Percentiles rank a stretch among this genome's conserved stretches.
These are phyloP conservation scores for Talaromyces rugulosus DNA, from an alignment of 2,329 filamentous ascomycete species.

Conservation along the genomic window DNA sequence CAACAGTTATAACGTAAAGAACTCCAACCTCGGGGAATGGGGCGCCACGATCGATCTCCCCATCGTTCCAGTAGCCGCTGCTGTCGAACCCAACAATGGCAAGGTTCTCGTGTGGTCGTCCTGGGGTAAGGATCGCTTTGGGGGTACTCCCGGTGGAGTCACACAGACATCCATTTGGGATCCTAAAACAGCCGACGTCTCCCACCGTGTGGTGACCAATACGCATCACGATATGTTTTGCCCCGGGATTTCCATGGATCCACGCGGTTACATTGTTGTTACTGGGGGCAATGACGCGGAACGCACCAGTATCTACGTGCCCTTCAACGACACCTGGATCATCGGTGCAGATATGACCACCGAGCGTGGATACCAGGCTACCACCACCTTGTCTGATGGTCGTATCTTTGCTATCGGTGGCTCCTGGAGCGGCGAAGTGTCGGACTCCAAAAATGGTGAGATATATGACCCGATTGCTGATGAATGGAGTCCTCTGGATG, in stretches of 20 bases:
- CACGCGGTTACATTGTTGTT: constrained; percentile 48
- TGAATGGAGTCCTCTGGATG: constrained; percentile 44
- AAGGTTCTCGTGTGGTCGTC: constrained; percentile 18
- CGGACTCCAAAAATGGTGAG: constrained; percentile 54
- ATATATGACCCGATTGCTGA: constrained; percentile 45
- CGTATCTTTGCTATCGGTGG: constrained; percentile 57
- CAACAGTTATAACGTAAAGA: not conserved
- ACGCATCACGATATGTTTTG: constrained; percentile 27
- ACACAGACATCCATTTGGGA: constrained; percentile 18
- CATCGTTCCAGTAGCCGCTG: constrained; percentile 21
- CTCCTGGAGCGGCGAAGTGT: constrained; percentile 47
- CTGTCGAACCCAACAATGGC: constrained; percentile 15
- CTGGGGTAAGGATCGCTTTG: constrained; percentile 13
- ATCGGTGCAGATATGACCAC: constrained; percentile 42
- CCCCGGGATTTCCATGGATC: constrained; percentile 50
- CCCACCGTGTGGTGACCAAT: constrained; percentile 16
- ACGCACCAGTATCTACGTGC: constrained; percentile 48
- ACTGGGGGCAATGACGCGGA: constrained; percentile 50
- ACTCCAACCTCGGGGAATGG: constrained; percentile 19
- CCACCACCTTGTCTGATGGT: constrained; percentile 49
- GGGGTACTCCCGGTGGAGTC: constrained; percentile 10
- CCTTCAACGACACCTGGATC: constrained; percentile 30
- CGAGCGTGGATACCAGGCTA: constrained; percentile 51
- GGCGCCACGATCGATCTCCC: constrained; percentile 25
- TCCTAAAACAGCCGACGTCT: constrained; percentile 9